Base-by-base conservation (phyloP, 139 green algal species). In the Pycnococcus provasolii region DNA sequence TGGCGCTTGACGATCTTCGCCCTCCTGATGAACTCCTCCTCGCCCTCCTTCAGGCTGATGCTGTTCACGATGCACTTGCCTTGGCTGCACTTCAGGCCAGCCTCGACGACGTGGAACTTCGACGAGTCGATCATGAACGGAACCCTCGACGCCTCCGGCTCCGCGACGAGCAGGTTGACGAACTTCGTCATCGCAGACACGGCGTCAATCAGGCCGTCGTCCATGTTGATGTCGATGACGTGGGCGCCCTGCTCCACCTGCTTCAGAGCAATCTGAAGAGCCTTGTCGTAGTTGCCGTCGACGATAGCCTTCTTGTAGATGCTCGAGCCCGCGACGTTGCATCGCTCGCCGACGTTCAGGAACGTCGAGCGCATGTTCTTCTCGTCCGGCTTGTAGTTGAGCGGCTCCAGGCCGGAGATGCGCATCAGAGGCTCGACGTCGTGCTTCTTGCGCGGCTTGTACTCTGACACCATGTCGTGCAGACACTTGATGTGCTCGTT, bases 41-140 rank as follows among this genome's bases (percentile, higher is more conserved):
- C 91, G 51, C 92, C 92, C 83, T 95, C 92, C 84, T 98, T 98
- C 55, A 98, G 75, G 48, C 82, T 92, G 79, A 98, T 97, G 76
- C 83, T 92, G 84, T 98, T 98, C 52, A 95, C 89, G 67, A 98
- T 97, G 85, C 82, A 91, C 84, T 96, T 97, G 84, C 92, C 92
- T 80, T 92, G 87, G 73, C 72, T 84, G 79, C 89, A 95, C 87
- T 96, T 96, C 26, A 98, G 84, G 45, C 92, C 92, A 3, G 90
- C 90, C 84, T 98, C 91, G 53, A 98, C 86, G 45, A 98, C 95
- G 73, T 86, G 73, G 73, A 97, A 96, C 80, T 98, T 97, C 79
- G 79, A 90, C 60, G 81, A 91, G 81, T 98, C 92, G 54, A 98
- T 95, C 92, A 98, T 98, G 83, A 98, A 96, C 11, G 92, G 92